phyloP scores from a whole-genome alignment of 2,329 filamentous ascomycete species.

The Verticillium albo-atrum region DNA sequence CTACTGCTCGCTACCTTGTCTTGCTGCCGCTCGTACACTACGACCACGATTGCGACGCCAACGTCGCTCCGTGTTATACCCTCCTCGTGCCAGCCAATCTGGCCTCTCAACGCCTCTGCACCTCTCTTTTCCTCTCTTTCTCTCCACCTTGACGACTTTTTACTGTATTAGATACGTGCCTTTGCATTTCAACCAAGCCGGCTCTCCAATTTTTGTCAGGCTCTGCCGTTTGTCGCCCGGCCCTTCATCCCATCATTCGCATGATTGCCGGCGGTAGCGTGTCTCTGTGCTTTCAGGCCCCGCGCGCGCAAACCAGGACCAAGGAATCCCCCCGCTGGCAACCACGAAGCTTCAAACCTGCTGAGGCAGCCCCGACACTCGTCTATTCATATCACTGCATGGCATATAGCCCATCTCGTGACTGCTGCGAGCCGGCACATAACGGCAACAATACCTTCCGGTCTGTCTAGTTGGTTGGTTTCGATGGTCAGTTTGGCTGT shows the following conservation, averaged over 20 bases:
- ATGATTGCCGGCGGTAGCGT: not conserved
- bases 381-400: not conserved
- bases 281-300: not conserved
- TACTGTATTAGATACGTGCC: conserved; percentile 4
- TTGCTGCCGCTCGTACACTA: not conserved
- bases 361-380: not conserved
- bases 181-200: conserved; percentile 1
- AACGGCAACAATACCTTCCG: not conserved
- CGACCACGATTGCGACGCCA: not conserved
- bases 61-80: not conserved
- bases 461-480: not conserved
- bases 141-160: not conserved
- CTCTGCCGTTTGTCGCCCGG: not conserved
- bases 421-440: not conserved
- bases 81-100: not conserved
- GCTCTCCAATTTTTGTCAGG: not conserved
- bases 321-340: not conserved
- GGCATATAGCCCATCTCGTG: not conserved
- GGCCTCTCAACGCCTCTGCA: not conserved
- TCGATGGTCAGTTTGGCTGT: not conserved
- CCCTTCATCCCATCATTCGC: not conserved
- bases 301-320: not conserved
- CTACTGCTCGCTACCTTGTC: not conserved
- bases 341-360: not conserved
- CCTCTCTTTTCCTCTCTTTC: conserved; percentile 4